A percentile compares a stretch with the other conserved stretches of the same genome.
phyloP scores from a whole-genome alignment of 2,329 filamentous ascomycete species.

The Sporothrix pallida region DNA sequence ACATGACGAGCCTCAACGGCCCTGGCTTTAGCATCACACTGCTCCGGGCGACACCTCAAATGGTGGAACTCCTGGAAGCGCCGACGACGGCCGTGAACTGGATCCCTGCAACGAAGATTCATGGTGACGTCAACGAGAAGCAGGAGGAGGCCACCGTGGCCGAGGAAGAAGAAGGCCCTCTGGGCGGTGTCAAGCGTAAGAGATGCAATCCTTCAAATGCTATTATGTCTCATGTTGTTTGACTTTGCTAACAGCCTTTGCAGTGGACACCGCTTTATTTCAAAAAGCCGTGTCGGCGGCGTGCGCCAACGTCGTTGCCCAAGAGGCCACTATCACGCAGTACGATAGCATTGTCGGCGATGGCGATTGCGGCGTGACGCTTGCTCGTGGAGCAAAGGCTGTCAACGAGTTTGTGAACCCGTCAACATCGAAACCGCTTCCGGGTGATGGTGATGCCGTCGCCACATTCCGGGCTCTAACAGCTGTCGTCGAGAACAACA shows the following conservation, averaged over 20 bases:
- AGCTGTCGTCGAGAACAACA: slow-evolving; percentile 57
- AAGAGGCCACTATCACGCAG: slow-evolving; percentile 71
- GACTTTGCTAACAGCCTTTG: neutral
- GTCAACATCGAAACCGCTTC: slow-evolving; percentile 47
- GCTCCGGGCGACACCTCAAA: slow-evolving; percentile 44
- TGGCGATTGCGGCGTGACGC: slow-evolving; percentile 68
- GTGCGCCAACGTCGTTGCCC: slow-evolving; percentile 44
- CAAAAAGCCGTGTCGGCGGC: slow-evolving; percentile 3
- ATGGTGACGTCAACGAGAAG: slow-evolving; percentile 2
- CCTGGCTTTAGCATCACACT: slow-evolving; percentile 75
- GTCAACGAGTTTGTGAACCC: slow-evolving; percentile 53
- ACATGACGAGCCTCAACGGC: slow-evolving; percentile 78
- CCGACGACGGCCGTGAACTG: slow-evolving; percentile 73
- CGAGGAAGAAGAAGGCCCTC: neutral
- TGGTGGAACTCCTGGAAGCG: slow-evolving; percentile 72
- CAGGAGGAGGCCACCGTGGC: neutral
- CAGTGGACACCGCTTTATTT: neutral
- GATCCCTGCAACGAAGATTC: slow-evolving; percentile 46
- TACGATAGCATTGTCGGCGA: slow-evolving; percentile 86
- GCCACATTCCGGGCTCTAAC: slow-evolving; percentile 58
- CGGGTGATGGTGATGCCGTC: slow-evolving; percentile 50
- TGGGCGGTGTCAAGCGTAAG: slow-evolving; percentile 6
- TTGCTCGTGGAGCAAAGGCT: slow-evolving; percentile 20
- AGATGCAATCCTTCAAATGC: neutral
- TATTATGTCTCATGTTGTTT: too few relatives aligned